Evolutionary conservation across 2,329 filamentous ascomycete genomes (phyloP).

Genomic region (Ceratocystis huliohia): DNA sequence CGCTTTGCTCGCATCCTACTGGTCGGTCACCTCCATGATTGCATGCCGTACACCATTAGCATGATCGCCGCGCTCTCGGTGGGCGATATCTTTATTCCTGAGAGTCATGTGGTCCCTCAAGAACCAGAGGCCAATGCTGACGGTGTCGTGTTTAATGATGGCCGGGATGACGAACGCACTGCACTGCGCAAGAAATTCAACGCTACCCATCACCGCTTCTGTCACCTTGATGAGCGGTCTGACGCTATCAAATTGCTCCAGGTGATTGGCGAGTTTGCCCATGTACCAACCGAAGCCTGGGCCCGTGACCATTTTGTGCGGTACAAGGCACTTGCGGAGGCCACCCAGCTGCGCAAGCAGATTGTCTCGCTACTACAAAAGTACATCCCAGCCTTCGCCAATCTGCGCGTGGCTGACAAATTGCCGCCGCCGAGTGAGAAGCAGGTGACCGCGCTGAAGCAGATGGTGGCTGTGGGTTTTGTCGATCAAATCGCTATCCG

Average conservation of each 20-base stretch:
- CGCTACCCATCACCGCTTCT: slow-evolving; percentile 64
- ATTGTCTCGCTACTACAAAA: slow-evolving; percentile 63
- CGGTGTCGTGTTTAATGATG: slow-evolving; percentile 53
- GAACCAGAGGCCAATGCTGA: slow-evolving; percentile 30
- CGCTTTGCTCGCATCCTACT: slow-evolving; percentile 86
- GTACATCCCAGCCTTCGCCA: slow-evolving; percentile 42
- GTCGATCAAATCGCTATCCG: slow-evolving; percentile 90
- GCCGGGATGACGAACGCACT: slow-evolving; percentile 58
- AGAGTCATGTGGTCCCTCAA: slow-evolving; percentile 58
- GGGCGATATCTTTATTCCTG: slow-evolving; percentile 73
- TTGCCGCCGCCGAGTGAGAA: slow-evolving; percentile 49
- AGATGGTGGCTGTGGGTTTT: slow-evolving; percentile 85
- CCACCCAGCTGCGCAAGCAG: slow-evolving; percentile 68
- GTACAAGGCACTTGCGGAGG: slow-evolving; percentile 76
- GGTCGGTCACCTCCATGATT: slow-evolving; percentile 69
- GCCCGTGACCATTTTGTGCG: slow-evolving; percentile 76
- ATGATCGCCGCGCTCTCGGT: slow-evolving; percentile 81
- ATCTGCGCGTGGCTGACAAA: slow-evolving; percentile 42
- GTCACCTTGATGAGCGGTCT: slow-evolving; percentile 65
- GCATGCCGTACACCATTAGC: slow-evolving; percentile 74
- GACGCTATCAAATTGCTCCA: slow-evolving; percentile 87
- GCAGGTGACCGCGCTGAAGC: slow-evolving; percentile 68
- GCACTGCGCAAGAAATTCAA: slow-evolving; percentile 50
- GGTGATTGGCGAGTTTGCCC: slow-evolving; percentile 75
- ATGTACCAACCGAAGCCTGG: slow-evolving; percentile 59